phyloP scores from a whole-genome alignment of 2,329 filamentous ascomycete genomes.

The Fragosphaeria purpurea region DNA sequence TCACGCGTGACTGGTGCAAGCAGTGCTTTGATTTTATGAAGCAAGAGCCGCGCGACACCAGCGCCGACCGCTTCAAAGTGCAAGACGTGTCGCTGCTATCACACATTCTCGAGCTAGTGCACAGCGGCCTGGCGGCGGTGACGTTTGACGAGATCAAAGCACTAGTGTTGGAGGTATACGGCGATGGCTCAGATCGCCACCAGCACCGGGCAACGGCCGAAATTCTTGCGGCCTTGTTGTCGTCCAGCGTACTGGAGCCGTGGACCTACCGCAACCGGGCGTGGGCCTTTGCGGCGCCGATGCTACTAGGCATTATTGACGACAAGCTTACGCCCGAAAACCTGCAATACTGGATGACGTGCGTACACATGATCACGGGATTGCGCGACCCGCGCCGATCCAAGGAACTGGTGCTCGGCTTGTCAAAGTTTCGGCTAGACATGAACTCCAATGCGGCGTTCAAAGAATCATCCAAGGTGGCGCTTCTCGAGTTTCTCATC shows the following conservation, averaged over 20 bases:
- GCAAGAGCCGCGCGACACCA: constrained; percentile 20
- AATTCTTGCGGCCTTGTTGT: constrained; percentile 77
- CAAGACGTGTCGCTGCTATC: constrained; percentile 77
- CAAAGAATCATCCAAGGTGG: constrained; percentile 95
- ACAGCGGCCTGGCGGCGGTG: constrained; percentile 64
- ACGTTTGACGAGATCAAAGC: constrained; percentile 85
- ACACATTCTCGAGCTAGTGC: constrained; percentile 82
- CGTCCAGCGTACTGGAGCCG: constrained; percentile 69
- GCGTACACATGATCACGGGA: constrained; percentile 79
- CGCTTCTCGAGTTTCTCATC: constrained; percentile 79
- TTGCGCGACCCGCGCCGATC: constrained; percentile 81
- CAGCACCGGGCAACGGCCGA: constrained; percentile 93
- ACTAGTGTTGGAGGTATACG: constrained; percentile 66
- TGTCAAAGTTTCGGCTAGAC: constrained; percentile 80
- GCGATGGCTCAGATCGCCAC: constrained; percentile 92
- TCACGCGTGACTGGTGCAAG: constrained; percentile 78
- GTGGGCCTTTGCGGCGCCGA: constrained; percentile 85
- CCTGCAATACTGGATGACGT: constrained; percentile 87
- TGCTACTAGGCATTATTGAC: constrained; percentile 76
- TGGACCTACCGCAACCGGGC: constrained; percentile 62
- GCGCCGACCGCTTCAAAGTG: constrained; percentile 68
- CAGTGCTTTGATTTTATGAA: constrained; percentile 68
- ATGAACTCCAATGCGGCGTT: constrained; percentile 95
- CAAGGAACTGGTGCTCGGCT: constrained; percentile 73
- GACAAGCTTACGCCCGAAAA: constrained; percentile 93